Evolutionary conservation across 2,329 filamentous ascomycete species (phyloP), one percentile per base, ranked within the genome.

Genomic region (Sclerotinia minor): DNA sequence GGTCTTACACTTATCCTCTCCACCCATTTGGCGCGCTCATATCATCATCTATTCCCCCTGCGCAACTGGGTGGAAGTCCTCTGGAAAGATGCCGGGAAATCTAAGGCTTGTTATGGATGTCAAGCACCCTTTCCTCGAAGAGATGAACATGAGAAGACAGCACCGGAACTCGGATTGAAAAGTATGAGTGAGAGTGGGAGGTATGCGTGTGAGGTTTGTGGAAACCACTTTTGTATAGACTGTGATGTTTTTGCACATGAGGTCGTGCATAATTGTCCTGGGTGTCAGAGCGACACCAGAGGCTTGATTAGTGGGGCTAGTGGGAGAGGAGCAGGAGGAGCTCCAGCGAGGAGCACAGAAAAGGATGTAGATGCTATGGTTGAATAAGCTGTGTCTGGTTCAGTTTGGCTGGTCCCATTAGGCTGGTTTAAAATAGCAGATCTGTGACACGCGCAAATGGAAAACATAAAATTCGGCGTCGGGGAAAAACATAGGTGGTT

Each of bases 211-310:
- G 86, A 90, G 73, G 88, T 89, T n/a, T 99, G 95, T 79, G 80
- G 85, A 3, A 89, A 91, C 69, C 94, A 98, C 79, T 99, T 98
- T 77, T 99, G 95, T 82, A 96, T 99, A 72, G 95, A 99, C 78
- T 99, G 95, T 78, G 95, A 99, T 78, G 88, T 97, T 32, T 97
- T 95, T 80, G 91, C 92, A 32, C 95, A 99, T 77, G 93, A 97
- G 80, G 87, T 96, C 17, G 86, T 97, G 64, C 94, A 99, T 78
- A 98, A 98, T 79, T 99, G 95, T 76, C 94, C 95, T 0, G 94
- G 94, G 0, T 99, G 95, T 78, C 75, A 76, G 61, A 70, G 71
- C 55, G 71, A 76, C 69, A 73, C 70, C 5, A 67, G 74, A 49
- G 68, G 65, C 8, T 44, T 58, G 57, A 38, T 68, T 21, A 59